Conservation (phyloP, 768 basidiomycete genomes). For the Tylopilus felleus region DNA sequence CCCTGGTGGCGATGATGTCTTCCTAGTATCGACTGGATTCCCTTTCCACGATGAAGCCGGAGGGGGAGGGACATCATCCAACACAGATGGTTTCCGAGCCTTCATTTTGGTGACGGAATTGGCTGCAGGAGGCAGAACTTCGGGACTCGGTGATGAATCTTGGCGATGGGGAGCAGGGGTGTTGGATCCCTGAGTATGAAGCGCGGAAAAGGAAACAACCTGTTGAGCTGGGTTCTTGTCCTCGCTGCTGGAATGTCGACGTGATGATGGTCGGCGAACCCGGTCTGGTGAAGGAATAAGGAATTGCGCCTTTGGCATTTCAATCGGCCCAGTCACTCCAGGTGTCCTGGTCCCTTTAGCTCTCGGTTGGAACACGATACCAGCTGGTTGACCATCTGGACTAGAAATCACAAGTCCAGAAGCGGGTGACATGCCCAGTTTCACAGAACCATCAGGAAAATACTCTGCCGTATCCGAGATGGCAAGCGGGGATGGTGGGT, state of each 20-base stretch:
- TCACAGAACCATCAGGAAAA: slow-evolving; percentile 59
- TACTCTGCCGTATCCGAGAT: slow-evolving; percentile 69
- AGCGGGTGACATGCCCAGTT: slow-evolving; percentile 71
- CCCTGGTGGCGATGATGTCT: slow-evolving; percentile 33
- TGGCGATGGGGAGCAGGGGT: slow-evolving; percentile 18
- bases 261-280: slow-evolving; percentile 24
- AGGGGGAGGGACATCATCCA: slow-evolving; percentile 23
- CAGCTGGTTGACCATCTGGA: slow-evolving; percentile 91
- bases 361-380: slow-evolving; percentile 91
- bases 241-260: slow-evolving; percentile 27
- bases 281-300: slow-evolving; percentile 29
- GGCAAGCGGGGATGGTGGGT: slow-evolving; percentile 70
- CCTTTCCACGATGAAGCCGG: slow-evolving; percentile 24
- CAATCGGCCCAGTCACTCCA: slow-evolving; percentile 37
- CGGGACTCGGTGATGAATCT: slow-evolving; percentile 25
- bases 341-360: slow-evolving; percentile 37
- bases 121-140: slow-evolving; percentile 8
- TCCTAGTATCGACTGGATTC: slow-evolving; percentile 29
- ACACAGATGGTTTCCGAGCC: slow-evolving; percentile 30
- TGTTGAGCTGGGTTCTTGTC: slow-evolving; percentile 27
- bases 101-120: slow-evolving; percentile 20
- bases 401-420: slow-evolving; percentile 89
- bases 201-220: slow-evolving; percentile 27
- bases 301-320: slow-evolving; percentile 43
- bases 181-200: slow-evolving; percentile 21